phyloP scores from a whole-genome alignment of 306 rosid genomes.

The Glycyrrhiza uralensis region DNA sequence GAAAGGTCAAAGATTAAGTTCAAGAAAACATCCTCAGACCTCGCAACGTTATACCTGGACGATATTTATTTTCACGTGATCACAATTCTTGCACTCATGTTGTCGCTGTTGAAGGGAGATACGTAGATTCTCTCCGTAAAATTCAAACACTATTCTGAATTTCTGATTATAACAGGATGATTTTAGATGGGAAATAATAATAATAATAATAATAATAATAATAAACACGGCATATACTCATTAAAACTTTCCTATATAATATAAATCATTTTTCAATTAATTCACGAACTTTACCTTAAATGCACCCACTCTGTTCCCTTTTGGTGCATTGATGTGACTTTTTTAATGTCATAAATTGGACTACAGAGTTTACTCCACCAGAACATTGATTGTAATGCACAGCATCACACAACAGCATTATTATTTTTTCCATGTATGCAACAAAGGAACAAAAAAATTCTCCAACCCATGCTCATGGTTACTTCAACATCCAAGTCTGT shows the following conservation, averaged over 20 bases:
- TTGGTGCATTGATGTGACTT: conserved; percentile 39
- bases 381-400: conserved; percentile 23
- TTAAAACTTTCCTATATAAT: neutral
- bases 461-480: conserved; percentile 46
- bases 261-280: neutral
- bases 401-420: conserved; percentile 3
- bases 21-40: no score
- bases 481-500: conserved; percentile 62
- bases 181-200: neutral
- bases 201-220: neutral
- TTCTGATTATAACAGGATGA: neutral
- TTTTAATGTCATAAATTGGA: conserved; percentile 30
- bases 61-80: neutral
- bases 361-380: conserved; percentile 24
- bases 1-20: neutral
- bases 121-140: neutral
- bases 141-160: neutral
- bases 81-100: neutral
- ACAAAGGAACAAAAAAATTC: conserved; percentile 58
- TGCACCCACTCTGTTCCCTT: conserved; percentile 19
- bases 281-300: conserved; percentile 27
- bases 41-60: neutral
- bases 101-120: neutral
- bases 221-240: neutral
- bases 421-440: conserved; percentile 32